Conservation (phyloP, 768 basidiomycete species). For the Leccinum broughii region DNA sequence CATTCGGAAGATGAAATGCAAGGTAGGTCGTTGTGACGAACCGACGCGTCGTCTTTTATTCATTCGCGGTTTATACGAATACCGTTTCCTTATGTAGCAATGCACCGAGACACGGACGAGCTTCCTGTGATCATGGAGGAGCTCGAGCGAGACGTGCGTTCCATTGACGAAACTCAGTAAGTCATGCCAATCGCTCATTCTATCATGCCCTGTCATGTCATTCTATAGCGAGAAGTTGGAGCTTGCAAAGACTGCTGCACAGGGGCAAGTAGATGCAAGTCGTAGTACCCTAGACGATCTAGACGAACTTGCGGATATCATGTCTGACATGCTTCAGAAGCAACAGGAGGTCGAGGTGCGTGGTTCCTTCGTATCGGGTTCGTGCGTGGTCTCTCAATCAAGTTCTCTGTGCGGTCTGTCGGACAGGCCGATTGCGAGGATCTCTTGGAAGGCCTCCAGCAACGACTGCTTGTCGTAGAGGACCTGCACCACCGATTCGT, state of each 20-base stretch:
- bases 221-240: conserved; percentile 52
- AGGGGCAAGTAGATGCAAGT: conserved; percentile 52
- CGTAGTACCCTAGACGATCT: conserved; percentile 57
- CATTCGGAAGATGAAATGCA: conserved; percentile 70
- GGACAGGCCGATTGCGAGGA: conserved; percentile 52
- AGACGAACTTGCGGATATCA: conserved; percentile 77
- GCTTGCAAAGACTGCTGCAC: conserved; percentile 42
- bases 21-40: conserved; percentile 39
- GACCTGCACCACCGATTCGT: conserved; percentile 66
- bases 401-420: neutral
- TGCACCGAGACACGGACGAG: conserved; percentile 81
- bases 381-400: neutral
- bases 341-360: conserved; percentile 70
- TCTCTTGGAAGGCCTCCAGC: conserved; percentile 55
- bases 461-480: conserved; percentile 60
- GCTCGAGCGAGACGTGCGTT: conserved; percentile 56
- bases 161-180: conserved; percentile 60
- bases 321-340: conserved; percentile 71
- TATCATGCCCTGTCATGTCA: neutral
- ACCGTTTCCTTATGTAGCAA: conserved; percentile 44
- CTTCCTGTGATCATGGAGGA: conserved; percentile 74
- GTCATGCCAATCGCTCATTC: conserved; percentile 23
- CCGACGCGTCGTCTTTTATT: neutral
- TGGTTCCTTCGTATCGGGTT: neutral
- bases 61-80: neutral